phyloP scores from a whole-genome alignment of 2,329 filamentous ascomycete species.

The Penicillium verrucosum region DNA sequence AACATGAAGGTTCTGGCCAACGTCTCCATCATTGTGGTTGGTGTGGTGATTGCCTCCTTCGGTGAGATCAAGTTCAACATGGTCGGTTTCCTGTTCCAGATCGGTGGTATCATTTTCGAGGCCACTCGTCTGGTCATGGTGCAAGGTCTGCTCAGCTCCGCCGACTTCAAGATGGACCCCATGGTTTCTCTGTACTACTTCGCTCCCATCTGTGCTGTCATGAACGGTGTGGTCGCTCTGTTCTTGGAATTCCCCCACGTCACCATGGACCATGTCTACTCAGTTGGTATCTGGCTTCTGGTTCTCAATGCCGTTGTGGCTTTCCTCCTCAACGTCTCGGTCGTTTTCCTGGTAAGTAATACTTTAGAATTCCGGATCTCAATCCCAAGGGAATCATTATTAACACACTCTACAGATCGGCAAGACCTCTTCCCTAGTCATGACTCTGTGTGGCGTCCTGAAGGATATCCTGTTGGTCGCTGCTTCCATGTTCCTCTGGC shows the following conservation, averaged over 20 bases:
- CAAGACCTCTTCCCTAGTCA: constrained; percentile 80
- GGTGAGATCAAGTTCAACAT: constrained; percentile 88
- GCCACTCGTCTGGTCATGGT: constrained; percentile 81
- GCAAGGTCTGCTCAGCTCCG: constrained; percentile 71
- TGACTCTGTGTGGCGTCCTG: constrained; percentile 80
- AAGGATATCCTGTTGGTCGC: constrained; percentile 83
- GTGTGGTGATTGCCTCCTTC: constrained; percentile 89
- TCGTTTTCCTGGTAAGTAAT: constrained; percentile 73
- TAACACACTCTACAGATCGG: constrained; percentile 60
- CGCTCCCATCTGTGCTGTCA: constrained; percentile 75
- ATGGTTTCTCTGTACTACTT: constrained; percentile 88
- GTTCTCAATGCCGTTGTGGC: constrained; percentile 73
- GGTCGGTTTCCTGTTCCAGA: constrained; percentile 65
- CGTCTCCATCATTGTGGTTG: constrained; percentile 89
- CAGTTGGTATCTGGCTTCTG: constrained; percentile 64
- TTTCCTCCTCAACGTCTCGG: constrained; percentile 76
- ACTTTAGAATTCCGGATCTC: not conserved
- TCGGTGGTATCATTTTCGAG: constrained; percentile 75
- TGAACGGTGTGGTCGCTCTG: constrained; percentile 70
- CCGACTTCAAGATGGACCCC: constrained; percentile 84
- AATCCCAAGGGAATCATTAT: not conserved
- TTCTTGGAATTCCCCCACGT: constrained; percentile 67
- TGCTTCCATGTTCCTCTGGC: constrained; percentile 74
- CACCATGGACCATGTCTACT: constrained; percentile 62
- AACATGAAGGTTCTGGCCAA: constrained; percentile 87